phyloP scores from a whole-genome alignment of 1,284 basidiomycete genomes.

The Papiliotrema laurentii region DNA sequence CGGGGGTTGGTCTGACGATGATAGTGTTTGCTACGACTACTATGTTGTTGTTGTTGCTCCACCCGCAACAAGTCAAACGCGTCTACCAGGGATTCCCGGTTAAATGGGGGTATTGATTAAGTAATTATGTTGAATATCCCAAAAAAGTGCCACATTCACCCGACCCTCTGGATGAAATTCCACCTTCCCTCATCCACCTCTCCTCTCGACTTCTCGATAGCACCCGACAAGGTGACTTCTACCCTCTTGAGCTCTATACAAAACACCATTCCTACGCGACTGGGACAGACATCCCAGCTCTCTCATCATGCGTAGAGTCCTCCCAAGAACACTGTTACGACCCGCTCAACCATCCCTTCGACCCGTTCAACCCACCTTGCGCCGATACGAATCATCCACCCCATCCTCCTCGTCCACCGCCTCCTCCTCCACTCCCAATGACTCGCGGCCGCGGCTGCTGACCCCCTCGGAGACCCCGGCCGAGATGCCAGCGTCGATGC shows the following conservation, averaged over 20 bases:
- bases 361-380: neutral
- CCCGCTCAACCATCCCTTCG: neutral
- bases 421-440: neutral
- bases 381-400: neutral
- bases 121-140: too few relatives aligned
- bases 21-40: neutral
- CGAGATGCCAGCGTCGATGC: too few relatives aligned
- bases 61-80: neutral
- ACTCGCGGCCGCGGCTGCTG: neutral
- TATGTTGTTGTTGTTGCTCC: neutral
- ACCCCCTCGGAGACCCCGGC: too few relatives aligned
- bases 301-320: conserved; percentile 1
- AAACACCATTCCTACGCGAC: neutral
- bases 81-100: too few relatives aligned
- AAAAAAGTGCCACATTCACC: too few relatives aligned
- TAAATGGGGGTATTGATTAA: too few relatives aligned
- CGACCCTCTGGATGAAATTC: too few relatives aligned
- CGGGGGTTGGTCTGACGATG: too few relatives aligned
- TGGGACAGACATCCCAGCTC: neutral
- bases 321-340: conserved; percentile 1
- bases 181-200: too few relatives aligned
- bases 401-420: neutral
- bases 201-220: too few relatives aligned
- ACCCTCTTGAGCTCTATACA: too few relatives aligned
- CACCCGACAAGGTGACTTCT: too few relatives aligned